Evolutionary conservation across 73 alveolate species (phyloP).

Genomic region (Stentor roeselii): DNA sequence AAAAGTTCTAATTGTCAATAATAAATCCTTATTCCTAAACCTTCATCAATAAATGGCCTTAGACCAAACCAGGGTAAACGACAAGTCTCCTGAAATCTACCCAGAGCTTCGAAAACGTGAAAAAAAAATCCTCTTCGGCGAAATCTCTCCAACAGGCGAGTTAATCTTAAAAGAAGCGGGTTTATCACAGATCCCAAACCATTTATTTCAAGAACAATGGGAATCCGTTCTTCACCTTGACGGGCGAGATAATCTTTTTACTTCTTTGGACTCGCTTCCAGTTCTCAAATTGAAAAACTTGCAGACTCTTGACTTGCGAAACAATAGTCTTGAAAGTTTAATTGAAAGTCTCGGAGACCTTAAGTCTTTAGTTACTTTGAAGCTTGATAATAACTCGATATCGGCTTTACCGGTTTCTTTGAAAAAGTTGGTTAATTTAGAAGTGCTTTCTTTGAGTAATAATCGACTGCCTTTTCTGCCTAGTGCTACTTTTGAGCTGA

Average conservation of each 20-base stretch:
- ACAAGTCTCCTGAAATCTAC: constrained; percentile 10
- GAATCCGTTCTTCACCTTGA: constrained; percentile 32
- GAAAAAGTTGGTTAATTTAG: constrained; percentile 26
- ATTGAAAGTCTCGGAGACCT: constrained; percentile 16
- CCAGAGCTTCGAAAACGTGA: constrained; percentile 25
- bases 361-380: constrained; percentile 9
- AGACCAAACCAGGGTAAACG: constrained; percentile 20
- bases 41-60: too few species aligned
- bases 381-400: constrained; percentile 31
- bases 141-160: constrained; percentile 27
- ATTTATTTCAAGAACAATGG: not conserved
- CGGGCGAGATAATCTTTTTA: constrained; percentile 31
- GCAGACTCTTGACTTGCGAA: constrained; percentile 37
- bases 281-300: constrained; percentile 12
- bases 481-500: constrained; percentile 16
- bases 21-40: too few species aligned
- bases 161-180: constrained; percentile 28
- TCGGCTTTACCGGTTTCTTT: constrained; percentile 31
- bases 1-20: too few species aligned
- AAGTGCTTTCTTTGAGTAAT: constrained; percentile 25
- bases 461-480: constrained; percentile 40
- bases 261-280: constrained; percentile 6
- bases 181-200: not conserved
- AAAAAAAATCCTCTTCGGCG: constrained; percentile 29
- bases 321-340: constrained; percentile 26